A percentile compares a stretch with the other conserved stretches of the same genome.
These are phyloP conservation scores for Aureobasidium sp. DNA, from an alignment of 2,329 filamentous ascomycete species.

Conservation along the genomic window DNA sequence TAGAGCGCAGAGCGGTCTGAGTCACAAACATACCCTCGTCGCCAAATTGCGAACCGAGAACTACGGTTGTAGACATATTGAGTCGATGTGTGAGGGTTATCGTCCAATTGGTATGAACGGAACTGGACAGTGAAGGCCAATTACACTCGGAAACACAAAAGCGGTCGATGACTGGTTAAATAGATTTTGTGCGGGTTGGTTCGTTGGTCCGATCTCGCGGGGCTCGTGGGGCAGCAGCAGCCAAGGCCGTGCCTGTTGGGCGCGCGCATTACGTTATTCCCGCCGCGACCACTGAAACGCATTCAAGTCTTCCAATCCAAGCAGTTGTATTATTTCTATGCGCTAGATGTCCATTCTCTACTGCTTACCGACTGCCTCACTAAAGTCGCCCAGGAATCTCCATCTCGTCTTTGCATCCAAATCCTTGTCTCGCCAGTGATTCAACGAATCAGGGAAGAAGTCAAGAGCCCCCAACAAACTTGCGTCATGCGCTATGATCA, in stretches of 20 bases:
- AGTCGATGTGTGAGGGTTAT: not conserved
- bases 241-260: not conserved
- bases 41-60: constrained; percentile 56
- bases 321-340: not conserved
- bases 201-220: constrained; percentile 5
- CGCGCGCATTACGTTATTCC: not conserved
- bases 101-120: constrained; percentile 14
- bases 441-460: constrained; percentile 45
- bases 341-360: not conserved
- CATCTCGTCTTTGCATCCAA: constrained; percentile 43
- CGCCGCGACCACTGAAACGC: not conserved
- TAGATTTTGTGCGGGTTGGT: not conserved
- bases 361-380: constrained; percentile 31
- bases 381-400: constrained; percentile 47
- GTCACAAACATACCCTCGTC: constrained; percentile 37
- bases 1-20: constrained; percentile 1
- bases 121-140: constrained; percentile 16
- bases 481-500: constrained; percentile 44
- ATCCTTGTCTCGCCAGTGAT: constrained; percentile 41
- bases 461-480: constrained; percentile 38
- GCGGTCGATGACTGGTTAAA: not conserved
- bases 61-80: constrained; percentile 44
- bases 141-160: constrained; percentile 7
- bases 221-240: not conserved
- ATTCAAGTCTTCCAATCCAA: not conserved